Evolutionary conservation across 179 eudicot genomes (phyloP).

Genomic region (Nepenthes alata): DNA sequence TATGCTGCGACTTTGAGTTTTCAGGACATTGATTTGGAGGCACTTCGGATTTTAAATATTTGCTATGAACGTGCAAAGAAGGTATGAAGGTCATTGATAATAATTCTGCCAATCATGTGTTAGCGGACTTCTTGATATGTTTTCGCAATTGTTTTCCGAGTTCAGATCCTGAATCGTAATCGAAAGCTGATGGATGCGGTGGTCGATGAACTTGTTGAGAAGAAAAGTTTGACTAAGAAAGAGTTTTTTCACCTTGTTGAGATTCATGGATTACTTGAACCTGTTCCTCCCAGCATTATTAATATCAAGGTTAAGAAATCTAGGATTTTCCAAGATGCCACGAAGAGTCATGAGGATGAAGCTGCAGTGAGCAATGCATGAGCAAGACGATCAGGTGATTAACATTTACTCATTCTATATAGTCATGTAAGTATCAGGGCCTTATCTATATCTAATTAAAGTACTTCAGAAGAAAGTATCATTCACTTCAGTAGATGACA

Average conservation of each 20-base stretch:
- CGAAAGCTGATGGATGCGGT: slow-evolving; percentile 59
- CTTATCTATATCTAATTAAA: too few species aligned
- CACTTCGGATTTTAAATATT: slow-evolving; percentile 42
- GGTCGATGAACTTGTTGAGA: slow-evolving; percentile 41
- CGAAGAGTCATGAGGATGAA: slow-evolving; percentile 20
- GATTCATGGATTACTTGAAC: slow-evolving; percentile 54
- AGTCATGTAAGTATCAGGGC: too few species aligned
- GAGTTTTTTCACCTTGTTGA: slow-evolving; percentile 62
- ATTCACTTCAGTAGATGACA: too few species aligned
- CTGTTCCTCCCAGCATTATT: slow-evolving; percentile 45
- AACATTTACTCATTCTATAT: not conserved
- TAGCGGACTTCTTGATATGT: not conserved
- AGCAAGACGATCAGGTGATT: slow-evolving; percentile 4
- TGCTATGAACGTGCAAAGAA: slow-evolving; percentile 73
- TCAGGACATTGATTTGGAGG: slow-evolving; percentile 79
- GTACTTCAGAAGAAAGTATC: too few species aligned
- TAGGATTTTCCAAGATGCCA: slow-evolving; percentile 26
- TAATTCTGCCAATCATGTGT: not conserved
- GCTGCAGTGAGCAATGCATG: slow-evolving; percentile 20
- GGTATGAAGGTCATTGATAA: slow-evolving; percentile 22
- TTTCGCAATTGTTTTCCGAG: not conserved
- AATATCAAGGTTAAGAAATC: slow-evolving; percentile 49
- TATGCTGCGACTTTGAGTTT: slow-evolving; percentile 6
- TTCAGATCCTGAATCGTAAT: slow-evolving; percentile 57
- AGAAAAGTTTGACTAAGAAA: slow-evolving; percentile 57